Conservation (phyloP, 805 yeast species). For the Candida odintsovae region DNA sequence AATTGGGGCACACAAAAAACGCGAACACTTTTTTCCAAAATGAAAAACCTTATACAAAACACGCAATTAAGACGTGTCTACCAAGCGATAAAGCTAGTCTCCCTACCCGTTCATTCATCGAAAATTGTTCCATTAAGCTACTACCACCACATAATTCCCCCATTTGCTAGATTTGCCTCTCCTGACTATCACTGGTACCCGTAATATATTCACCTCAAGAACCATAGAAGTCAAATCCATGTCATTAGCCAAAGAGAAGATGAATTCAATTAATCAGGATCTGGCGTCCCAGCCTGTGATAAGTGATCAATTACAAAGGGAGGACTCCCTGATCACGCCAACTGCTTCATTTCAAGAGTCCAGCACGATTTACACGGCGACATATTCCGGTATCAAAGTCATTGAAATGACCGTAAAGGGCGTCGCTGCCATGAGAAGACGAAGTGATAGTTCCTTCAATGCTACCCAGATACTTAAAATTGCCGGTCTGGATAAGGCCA, state of each 20-base stretch:
- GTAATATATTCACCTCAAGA: neutral
- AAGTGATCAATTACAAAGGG: slow-evolving; percentile 1
- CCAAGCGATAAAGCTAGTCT: neutral
- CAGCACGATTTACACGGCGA: slow-evolving; percentile 59
- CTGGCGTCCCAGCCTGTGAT: neutral
- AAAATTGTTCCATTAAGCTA: neutral
- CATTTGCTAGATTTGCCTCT: neutral
- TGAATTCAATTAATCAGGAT: neutral
- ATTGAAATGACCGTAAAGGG: slow-evolving; percentile 67
- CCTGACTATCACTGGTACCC: neutral
- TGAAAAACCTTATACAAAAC: neutral
- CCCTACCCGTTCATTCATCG: neutral
- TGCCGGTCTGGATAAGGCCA: slow-evolving; percentile 73
- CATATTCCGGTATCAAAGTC: slow-evolving; percentile 77
- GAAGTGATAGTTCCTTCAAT: slow-evolving; percentile 74
- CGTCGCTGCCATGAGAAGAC: slow-evolving; percentile 72
- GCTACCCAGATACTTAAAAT: slow-evolving; percentile 77
- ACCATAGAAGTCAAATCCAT: neutral
- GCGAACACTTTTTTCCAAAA: neutral
- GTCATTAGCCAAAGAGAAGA: neutral
- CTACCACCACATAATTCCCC: neutral
- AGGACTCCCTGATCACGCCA: slow-evolving; percentile 4
- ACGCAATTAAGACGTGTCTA: neutral
- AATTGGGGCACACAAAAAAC: neutral
- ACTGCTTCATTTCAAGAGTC: slow-evolving; percentile 9